A percentile compares a stretch with the other conserved stretches of the same genome.
phyloP scores from a whole-genome alignment of 148 eudicot species.

The Arctostaphylos glauca region DNA sequence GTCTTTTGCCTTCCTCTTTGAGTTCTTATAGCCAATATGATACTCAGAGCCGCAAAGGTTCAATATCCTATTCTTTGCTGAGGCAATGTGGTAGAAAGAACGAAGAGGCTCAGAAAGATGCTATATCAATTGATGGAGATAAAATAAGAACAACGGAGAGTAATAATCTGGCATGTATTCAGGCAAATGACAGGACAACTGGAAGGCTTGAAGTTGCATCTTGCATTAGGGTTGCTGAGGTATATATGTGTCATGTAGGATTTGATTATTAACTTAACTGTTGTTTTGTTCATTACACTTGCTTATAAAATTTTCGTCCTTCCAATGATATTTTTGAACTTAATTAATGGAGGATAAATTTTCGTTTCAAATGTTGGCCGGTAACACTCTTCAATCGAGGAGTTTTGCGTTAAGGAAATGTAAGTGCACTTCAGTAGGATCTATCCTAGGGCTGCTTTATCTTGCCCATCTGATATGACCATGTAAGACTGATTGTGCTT shows the following conservation, averaged over 20 bases:
- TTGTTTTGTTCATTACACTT: not conserved
- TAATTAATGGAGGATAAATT: not conserved
- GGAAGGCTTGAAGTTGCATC: conserved; percentile 77
- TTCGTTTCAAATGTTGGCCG: not conserved
- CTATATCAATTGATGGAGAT: conserved; percentile 49
- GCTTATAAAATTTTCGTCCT: not conserved
- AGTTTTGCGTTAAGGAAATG: not conserved
- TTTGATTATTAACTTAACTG: not conserved
- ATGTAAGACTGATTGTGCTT: not conserved
- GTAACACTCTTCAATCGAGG: not conserved
- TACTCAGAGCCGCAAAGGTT: conserved; percentile 41
- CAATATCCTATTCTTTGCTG: conserved; percentile 62
- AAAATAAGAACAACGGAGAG: conserved; percentile 59
- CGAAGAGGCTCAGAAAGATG: conserved; percentile 42
- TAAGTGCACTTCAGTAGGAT: not conserved
- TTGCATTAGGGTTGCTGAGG: conserved; percentile 85
- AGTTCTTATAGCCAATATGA: conserved; percentile 39
- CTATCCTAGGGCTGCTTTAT: not conserved
- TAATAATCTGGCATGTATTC: conserved; percentile 65
- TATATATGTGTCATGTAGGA: conserved; percentile 20
- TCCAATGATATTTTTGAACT: not conserved
- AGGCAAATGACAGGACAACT: conserved; percentile 65
- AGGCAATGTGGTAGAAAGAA: conserved; percentile 36
- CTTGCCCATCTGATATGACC: not conserved
- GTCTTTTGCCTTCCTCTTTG: conserved; percentile 56